These are phyloP conservation scores for Paracamarosporium sp. DNA, from an alignment of 2,329 filamentous ascomycete species.

Conservation along the genomic window DNA sequence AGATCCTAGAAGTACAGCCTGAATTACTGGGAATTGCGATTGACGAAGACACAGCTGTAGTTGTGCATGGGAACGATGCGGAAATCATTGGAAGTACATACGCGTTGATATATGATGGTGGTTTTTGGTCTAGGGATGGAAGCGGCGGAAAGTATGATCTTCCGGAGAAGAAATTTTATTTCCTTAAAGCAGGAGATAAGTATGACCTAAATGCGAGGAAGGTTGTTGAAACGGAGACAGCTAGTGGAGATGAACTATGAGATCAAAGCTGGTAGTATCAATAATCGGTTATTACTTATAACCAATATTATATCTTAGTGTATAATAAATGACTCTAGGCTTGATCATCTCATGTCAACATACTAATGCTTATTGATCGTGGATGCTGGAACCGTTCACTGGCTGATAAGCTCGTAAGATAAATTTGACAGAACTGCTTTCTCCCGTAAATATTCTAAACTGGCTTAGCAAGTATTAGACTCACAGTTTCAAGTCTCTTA, in stretches of 20 bases:
- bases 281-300: too few relatives aligned
- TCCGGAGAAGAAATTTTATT: conserved; percentile 28
- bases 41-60: conserved; percentile 33
- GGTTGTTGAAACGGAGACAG: conserved; percentile 8
- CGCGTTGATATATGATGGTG: conserved; percentile 30
- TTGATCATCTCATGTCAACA: too few relatives aligned
- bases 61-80: conserved; percentile 27
- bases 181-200: conserved; percentile 25
- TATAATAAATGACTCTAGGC: too few relatives aligned
- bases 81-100: conserved; percentile 36
- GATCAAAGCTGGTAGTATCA: background rate
- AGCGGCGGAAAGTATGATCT: conserved; percentile 21
- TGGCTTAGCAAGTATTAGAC: too few relatives aligned
- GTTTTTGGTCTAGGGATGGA: conserved; percentile 33
- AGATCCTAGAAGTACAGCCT: conserved; percentile 26
- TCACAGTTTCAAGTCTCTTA: too few relatives aligned
- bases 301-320: too few relatives aligned
- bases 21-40: conserved; percentile 28
- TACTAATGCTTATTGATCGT: too few relatives aligned
- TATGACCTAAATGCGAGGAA: conserved; percentile 26
- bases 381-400: too few relatives aligned
- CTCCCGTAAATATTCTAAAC: too few relatives aligned
- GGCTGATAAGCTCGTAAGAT: too few relatives aligned
- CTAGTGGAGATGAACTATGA: background rate
- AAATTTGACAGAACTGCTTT: too few relatives aligned